A percentile compares a stretch with the other conserved stretches of the same genome.
Conservation (phyloP, 2,329 filamentous ascomycete genomes). For the Nemania abortiva region DNA sequence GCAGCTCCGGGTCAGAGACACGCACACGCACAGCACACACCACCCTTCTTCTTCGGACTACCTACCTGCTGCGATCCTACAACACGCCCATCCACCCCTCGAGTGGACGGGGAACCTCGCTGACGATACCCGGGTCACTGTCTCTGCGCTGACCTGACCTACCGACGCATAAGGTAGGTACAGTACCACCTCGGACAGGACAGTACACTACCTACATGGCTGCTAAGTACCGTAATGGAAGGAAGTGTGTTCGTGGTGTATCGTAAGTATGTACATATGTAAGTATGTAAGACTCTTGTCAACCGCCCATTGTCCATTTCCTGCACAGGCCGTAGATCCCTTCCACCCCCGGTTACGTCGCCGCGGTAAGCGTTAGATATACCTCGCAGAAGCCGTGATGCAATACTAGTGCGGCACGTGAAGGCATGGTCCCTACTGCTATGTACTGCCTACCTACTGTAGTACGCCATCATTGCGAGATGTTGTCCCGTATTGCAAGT, state of each 20-base stretch:
- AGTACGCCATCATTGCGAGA: neutral
- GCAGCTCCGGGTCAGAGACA: slow-evolving; percentile 18
- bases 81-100: slow-evolving; percentile 8
- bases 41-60: neutral
- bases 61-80: slow-evolving; percentile 1
- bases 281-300: neutral
- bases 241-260: too few relatives aligned
- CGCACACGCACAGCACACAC: neutral
- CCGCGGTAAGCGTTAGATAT: slow-evolving; percentile 24
- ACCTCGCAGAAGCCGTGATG: slow-evolving; percentile 16
- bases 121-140: slow-evolving; percentile 24
- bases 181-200: neutral
- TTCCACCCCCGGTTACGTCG: slow-evolving; percentile 22
- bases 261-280: neutral
- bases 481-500: neutral
- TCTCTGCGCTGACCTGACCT: neutral
- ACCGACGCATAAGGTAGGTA: neutral
- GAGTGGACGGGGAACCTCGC: slow-evolving; percentile 32
- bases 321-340: slow-evolving; percentile 26
- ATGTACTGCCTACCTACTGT: neutral
- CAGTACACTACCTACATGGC: neutral
- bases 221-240: neutral
- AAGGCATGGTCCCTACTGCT: slow-evolving; percentile 7
- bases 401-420: slow-evolving; percentile 31
- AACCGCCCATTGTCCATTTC: slow-evolving; percentile 13